These are phyloP conservation scores for Dovyalis caffra DNA, from an alignment of 345 rosid genomes.

Conservation along the genomic window DNA sequence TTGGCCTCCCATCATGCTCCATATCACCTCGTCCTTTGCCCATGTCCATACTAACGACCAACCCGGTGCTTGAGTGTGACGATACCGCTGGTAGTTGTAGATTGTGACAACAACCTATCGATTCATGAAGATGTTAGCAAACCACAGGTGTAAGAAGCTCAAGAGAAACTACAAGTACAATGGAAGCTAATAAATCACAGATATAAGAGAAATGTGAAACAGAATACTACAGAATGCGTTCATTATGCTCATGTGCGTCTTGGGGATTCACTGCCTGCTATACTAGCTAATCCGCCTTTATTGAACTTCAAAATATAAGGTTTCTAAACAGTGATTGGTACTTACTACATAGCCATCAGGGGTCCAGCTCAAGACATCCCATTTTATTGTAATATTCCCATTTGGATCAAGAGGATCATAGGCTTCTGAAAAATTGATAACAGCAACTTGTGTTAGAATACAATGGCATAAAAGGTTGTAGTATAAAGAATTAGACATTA, in stretches of 20 bases:
- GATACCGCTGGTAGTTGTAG: conserved; percentile 80
- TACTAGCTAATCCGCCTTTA: too few species aligned
- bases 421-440: conserved; percentile 45
- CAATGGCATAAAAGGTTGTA: not conserved
- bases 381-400: conserved; percentile 89
- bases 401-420: conserved; percentile 88
- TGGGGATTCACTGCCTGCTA: too few species aligned
- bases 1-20: conserved; percentile 76
- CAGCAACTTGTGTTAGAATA: conserved; percentile 2
- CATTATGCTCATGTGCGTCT: too few species aligned
- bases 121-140: not conserved
- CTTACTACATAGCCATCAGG: conserved; percentile 87
- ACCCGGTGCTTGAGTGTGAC: conserved; percentile 80
- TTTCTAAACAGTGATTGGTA: conserved; percentile 2
- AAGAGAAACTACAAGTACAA: not conserved
- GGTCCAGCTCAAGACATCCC: conserved; percentile 85
- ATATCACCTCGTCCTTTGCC: conserved; percentile 79
- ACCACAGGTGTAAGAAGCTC: not conserved
- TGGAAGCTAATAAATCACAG: not conserved
- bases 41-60: conserved; percentile 88
- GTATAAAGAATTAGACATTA: too few species aligned
- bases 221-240: not conserved
- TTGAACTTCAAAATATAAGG: too few species aligned
- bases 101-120: conserved; percentile 72
- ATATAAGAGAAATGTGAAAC: too few species aligned